Conservation (phyloP, 768 basidiomycete genomes). For the Gloeostereum incarnatum region DNA sequence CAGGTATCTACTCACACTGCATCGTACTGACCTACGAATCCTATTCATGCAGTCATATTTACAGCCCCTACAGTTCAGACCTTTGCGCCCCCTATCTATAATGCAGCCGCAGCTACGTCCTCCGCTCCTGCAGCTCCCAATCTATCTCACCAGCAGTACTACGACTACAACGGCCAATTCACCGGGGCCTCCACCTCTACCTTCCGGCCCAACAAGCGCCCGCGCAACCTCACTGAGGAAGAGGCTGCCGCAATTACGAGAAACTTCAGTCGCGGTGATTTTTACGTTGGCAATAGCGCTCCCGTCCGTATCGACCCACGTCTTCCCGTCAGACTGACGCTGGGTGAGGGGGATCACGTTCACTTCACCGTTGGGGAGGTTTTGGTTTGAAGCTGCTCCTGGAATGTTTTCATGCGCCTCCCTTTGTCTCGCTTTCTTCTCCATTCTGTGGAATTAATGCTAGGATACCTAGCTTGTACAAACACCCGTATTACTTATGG, state of each 20-base stretch:
- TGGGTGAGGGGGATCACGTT: slow-evolving; percentile 78
- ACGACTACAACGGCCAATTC: slow-evolving; percentile 66
- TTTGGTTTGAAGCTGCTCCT: slow-evolving; percentile 22
- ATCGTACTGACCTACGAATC: slow-evolving; percentile 6
- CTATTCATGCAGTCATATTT: slow-evolving; percentile 8
- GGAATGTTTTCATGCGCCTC: too few relatives aligned
- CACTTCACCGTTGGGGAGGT: slow-evolving; percentile 52
- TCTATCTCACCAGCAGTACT: slow-evolving; percentile 59
- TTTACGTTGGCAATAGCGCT: slow-evolving; percentile 72
- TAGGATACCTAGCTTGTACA: too few relatives aligned
- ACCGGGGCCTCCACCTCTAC: slow-evolving; percentile 65
- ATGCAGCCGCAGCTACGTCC: slow-evolving; percentile 31
- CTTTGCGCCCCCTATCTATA: slow-evolving; percentile 35
- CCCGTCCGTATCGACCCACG: slow-evolving; percentile 80
- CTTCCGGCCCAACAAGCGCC: slow-evolving; percentile 74
- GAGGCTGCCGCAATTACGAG: slow-evolving; percentile 78
- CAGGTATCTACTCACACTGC: slow-evolving; percentile 18
- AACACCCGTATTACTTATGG: too few relatives aligned
- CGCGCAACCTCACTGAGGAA: slow-evolving; percentile 73
- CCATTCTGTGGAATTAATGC: too few relatives aligned
- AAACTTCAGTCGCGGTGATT: slow-evolving; percentile 75
- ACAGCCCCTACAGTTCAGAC: slow-evolving; percentile 24
- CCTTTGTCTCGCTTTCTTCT: too few relatives aligned
- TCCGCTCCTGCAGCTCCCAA: slow-evolving; percentile 29
- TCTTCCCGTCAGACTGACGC: slow-evolving; percentile 67